Conservation (phyloP, 768 basidiomycete species). For the Termitomyces sp. region DNA sequence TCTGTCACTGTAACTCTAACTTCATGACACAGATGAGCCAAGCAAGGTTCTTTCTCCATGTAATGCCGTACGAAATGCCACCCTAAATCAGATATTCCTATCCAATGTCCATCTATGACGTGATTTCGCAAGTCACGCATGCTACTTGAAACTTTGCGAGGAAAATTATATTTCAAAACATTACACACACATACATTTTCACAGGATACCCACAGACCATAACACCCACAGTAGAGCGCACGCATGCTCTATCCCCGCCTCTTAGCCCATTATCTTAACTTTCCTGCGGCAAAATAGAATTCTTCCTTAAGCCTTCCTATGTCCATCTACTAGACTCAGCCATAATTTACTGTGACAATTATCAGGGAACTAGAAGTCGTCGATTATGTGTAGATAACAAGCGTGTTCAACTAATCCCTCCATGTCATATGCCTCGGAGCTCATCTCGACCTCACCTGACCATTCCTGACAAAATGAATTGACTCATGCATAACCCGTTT, state of each 20-base stretch:
- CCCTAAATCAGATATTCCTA: not conserved
- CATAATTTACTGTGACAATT: not conserved
- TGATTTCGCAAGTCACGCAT: too few relatives aligned
- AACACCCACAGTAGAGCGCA: too few relatives aligned
- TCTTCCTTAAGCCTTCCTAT: not conserved
- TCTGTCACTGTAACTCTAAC: not conserved
- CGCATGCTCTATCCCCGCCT: too few relatives aligned
- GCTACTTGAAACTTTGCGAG: too few relatives aligned
- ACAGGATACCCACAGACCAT: too few relatives aligned
- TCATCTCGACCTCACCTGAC: not conserved
- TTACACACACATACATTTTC: too few relatives aligned
- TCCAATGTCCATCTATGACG: not conserved
- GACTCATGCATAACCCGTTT: too few relatives aligned
- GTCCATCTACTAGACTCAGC: not conserved
- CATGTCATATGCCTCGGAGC: too few relatives aligned
- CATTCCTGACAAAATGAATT: not conserved
- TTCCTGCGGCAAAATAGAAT: too few relatives aligned
- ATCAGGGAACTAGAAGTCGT: not conserved
- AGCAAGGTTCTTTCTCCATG: not conserved
- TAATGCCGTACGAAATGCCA: not conserved
- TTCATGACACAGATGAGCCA: not conserved
- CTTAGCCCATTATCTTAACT: too few relatives aligned
- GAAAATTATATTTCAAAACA: too few relatives aligned
- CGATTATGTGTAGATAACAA: not conserved
- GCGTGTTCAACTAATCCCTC: too few relatives aligned